phyloP scores from a whole-genome alignment of 768 basidiomycete species.

The Lactarius vividus region DNA sequence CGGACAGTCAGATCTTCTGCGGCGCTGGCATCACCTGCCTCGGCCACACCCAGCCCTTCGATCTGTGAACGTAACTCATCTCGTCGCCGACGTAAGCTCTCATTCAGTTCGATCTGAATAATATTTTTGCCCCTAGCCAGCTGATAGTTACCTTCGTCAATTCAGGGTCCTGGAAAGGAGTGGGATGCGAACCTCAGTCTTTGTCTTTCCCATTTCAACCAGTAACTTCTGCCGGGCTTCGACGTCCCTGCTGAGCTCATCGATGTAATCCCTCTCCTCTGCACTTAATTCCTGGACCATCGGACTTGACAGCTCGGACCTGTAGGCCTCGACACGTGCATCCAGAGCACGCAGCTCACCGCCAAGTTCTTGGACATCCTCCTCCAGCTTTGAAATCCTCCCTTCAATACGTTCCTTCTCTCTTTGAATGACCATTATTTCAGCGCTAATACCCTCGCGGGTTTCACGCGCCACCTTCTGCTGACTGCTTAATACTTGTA shows the following conservation, averaged over 20 bases:
- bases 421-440: slow-evolving; percentile 53
- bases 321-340: slow-evolving; percentile 61
- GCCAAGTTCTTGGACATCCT: slow-evolving; percentile 66
- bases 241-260: slow-evolving; percentile 67
- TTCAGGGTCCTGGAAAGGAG: not conserved
- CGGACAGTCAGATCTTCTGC: slow-evolving; percentile 66
- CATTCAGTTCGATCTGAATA: slow-evolving; percentile 90
- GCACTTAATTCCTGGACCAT: slow-evolving; percentile 70
- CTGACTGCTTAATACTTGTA: slow-evolving; percentile 67
- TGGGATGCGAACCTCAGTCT: slow-evolving; percentile 58
- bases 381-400: slow-evolving; percentile 61
- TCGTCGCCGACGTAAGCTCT: slow-evolving; percentile 74
- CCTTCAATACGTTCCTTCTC: slow-evolving; percentile 70
- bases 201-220: slow-evolving; percentile 61
- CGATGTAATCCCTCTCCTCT: slow-evolving; percentile 69
- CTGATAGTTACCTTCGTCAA: slow-evolving; percentile 38
- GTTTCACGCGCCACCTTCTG: slow-evolving; percentile 67
- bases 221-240: slow-evolving; percentile 71
- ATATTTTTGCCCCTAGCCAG: slow-evolving; percentile 73
- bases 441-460: slow-evolving; percentile 63
- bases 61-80: slow-evolving; percentile 77
- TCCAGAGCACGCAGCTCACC: slow-evolving; percentile 62
- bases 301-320: slow-evolving; percentile 67
- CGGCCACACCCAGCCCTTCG: slow-evolving; percentile 67
- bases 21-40: slow-evolving; percentile 53